Evolutionary conservation across 2,329 filamentous ascomycete species (phyloP), one percentile per base, ranked within the genome.

Genomic region (Sporothrix luriei): DNA sequence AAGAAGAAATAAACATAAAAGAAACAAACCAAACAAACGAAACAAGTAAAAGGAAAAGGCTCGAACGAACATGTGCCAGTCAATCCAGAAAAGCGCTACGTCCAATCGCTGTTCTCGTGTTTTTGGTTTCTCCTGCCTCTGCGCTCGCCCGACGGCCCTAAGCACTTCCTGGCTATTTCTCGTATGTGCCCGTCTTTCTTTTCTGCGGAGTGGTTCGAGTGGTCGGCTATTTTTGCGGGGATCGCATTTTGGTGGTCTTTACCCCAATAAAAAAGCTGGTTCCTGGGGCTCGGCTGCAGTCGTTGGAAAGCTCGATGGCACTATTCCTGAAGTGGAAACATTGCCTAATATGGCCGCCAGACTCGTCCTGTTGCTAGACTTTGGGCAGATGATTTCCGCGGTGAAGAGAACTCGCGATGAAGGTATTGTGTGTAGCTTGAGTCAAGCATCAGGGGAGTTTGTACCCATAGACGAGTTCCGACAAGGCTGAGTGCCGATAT

Each of bases 321-420:
- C 69, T 69, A 71, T 46, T 19, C 69, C 66, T 11, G 38, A 66
- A 33, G 21, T 13, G 66, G 69, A 62, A 71, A 66, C 33, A 66
- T 71, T 71, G 38, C 69, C 69, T 59, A 5, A 66, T 66, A n/a
- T 40, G 55, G 9, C 55, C 33, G 33, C 33, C 33, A 33, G 33
- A n/a, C n/a, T n/a, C n/a, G n/a, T n/a, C n/a, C n/a, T n/a, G n/a
- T n/a, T n/a, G n/a, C n/a, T n/a, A n/a, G n/a, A n/a, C n/a, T 29
- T 29, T 29, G 29, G 29, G 29, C 29, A 33, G 33, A 33, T n/a
- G n/a, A n/a, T 33, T 9, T 7, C 5, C 43, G 43, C 13, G 43
- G 43, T 48, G 43, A 48, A 1, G 13, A 48, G 13, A 48, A 6
- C n/a, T 55, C 64, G 64, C 33, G 33, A 26, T 13, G 43, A 29